Conservation (phyloP, 148 eudicot genomes). For the Pharnaceum exiguum region DNA sequence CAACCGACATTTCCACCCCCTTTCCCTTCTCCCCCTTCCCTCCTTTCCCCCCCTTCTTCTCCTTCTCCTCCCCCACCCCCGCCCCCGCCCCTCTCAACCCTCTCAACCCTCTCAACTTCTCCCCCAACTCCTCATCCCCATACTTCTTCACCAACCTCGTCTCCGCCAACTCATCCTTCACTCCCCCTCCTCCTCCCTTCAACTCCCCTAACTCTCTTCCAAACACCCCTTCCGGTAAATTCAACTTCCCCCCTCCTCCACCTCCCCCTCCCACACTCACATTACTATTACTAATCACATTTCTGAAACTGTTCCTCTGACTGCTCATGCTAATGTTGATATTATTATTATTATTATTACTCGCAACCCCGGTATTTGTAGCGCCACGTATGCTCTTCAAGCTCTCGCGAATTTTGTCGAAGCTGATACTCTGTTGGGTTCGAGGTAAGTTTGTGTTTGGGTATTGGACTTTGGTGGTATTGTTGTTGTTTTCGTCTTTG, state of each 20-base stretch:
- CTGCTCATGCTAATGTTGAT: conserved; percentile 16
- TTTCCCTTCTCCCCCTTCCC: conserved; percentile 6
- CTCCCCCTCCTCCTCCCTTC: neutral
- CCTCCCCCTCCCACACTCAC: conserved; percentile 31
- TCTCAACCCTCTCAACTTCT: conserved; percentile 55
- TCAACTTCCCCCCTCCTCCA: conserved; percentile 21
- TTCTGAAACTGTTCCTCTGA: conserved; percentile 14
- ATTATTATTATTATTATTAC: neutral
- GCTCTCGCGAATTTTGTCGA: conserved; percentile 27
- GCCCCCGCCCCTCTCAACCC: conserved; percentile 27
- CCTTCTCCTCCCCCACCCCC: conserved; percentile 30
- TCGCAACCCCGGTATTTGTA: too few relatives aligned
- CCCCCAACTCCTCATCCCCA: conserved; percentile 42
- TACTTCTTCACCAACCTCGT: conserved; percentile 27
- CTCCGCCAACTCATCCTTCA: conserved; percentile 3
- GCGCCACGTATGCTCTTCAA: neutral
- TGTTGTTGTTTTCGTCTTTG: too few relatives aligned
- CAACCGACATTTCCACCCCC: too few relatives aligned
- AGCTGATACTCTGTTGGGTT: neutral
- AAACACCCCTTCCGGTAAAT: too few relatives aligned
- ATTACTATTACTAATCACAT: neutral
- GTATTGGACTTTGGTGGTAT: conserved; percentile 10
- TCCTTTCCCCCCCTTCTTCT: conserved; percentile 7
- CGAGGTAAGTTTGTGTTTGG: neutral
- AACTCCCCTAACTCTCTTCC: conserved; percentile 1